Conservation (phyloP, 176 grass and related monocot species). For the Poa annua region DNA sequence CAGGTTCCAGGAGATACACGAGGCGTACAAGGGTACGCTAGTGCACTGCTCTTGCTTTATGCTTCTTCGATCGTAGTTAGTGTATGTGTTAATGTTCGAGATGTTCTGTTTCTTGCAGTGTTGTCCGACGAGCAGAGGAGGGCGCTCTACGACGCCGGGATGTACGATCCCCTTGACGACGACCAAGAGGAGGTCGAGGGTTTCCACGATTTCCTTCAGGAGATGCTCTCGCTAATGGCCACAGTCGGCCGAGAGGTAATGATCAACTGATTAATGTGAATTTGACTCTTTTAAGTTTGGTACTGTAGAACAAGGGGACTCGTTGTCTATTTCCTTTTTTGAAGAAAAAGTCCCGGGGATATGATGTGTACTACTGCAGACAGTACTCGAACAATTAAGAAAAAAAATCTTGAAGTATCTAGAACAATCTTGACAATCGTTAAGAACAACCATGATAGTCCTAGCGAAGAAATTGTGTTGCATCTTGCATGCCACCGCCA, state of each 20-base stretch:
- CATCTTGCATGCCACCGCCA: not conserved
- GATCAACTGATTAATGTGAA: not conserved
- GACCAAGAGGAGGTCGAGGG: slow-evolving; percentile 77
- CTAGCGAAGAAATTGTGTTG: not conserved
- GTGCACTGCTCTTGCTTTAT: not conserved
- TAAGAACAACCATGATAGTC: not conserved
- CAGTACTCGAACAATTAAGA: too few relatives aligned
- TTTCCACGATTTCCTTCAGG: slow-evolving; percentile 82
- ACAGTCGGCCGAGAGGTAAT: slow-evolving; percentile 67
- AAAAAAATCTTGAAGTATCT: not conserved
- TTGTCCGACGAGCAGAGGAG: slow-evolving; percentile 78
- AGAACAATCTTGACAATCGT: not conserved
- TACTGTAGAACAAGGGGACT: not conserved
- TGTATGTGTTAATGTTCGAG: not conserved
- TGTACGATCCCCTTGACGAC: slow-evolving; percentile 69
- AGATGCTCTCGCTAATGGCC: slow-evolving; percentile 91
- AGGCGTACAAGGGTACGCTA: slow-evolving; percentile 78
- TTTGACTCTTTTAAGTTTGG: not conserved
- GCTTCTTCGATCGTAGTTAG: not conserved
- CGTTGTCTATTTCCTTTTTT: not conserved
- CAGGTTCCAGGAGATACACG: slow-evolving; percentile 81
- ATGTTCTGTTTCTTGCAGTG: slow-evolving; percentile 40
- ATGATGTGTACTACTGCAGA: not conserved
- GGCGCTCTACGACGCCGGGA: slow-evolving; percentile 64
- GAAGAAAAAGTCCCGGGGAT: not conserved